A percentile compares a stretch with the other conserved stretches of the same genome.
These are phyloP conservation scores for Trametes pubescens DNA, from an alignment of 1,284 basidiomycete species.

Conservation along the genomic window DNA sequence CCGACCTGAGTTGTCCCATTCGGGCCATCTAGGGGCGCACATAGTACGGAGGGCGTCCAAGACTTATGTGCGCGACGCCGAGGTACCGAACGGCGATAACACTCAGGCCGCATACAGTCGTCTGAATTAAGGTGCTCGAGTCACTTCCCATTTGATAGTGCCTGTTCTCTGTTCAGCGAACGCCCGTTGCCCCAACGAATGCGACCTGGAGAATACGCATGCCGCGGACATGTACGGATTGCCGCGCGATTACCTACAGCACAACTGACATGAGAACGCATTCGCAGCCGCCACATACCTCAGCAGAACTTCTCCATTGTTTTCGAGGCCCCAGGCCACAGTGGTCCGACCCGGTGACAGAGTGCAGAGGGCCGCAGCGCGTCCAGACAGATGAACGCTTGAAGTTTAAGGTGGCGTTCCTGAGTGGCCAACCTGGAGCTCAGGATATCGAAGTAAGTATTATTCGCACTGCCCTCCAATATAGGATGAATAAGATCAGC, in stretches of 20 bases:
- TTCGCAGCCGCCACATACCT: neutral
- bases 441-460: too few species aligned
- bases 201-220: too few species aligned
- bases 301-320: neutral
- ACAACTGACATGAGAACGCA: neutral
- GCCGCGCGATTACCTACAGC: neutral
- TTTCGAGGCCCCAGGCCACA: neutral
- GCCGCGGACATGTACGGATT: neutral
- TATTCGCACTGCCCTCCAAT: too few species aligned
- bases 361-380: constrained; percentile 1
- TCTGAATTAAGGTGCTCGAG: neutral
- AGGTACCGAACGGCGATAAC: neutral
- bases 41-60: neutral
- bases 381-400: neutral
- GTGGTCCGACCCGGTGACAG: neutral
- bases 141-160: neutral
- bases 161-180: neutral
- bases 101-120: too few species aligned
- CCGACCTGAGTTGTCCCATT: neutral
- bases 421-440: neutral
- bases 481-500: too few species aligned
- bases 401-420: neutral
- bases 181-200: too few species aligned
- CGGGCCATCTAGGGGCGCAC: neutral
- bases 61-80: neutral